Conservation (phyloP, 2,329 filamentous ascomycete genomes). For the Clarireedia paspali region DNA sequence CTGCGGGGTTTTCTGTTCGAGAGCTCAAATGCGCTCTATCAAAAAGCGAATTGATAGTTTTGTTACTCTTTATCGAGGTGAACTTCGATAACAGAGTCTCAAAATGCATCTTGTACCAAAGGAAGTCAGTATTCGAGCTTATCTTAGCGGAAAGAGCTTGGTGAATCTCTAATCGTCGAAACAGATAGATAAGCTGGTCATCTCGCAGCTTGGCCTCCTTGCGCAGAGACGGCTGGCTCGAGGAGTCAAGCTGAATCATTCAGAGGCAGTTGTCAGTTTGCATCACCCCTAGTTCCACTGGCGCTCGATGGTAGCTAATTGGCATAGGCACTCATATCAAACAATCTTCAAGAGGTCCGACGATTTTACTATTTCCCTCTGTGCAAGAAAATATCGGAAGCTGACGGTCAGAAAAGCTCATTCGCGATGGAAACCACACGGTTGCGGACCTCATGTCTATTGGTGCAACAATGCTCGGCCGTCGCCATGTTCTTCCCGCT, state of each 20-base stretch:
- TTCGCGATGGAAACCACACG: constrained; percentile 89
- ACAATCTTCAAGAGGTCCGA: constrained; percentile 74
- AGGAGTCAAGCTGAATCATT: constrained; percentile 82
- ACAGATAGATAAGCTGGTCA: constrained; percentile 92
- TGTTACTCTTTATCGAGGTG: neutral
- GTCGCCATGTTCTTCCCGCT: constrained; percentile 80
- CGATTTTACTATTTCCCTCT: neutral
- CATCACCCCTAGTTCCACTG: constrained; percentile 10
- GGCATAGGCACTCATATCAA: constrained; percentile 67
- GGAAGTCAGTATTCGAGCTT: constrained; percentile 33
- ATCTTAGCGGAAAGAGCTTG: neutral
- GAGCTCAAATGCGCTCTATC: no score
- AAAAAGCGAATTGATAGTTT: no score
- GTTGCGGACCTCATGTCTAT: constrained; percentile 91
- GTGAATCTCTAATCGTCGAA: neutral
- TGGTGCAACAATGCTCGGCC: constrained; percentile 85
- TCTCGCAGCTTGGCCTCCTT: constrained; percentile 79
- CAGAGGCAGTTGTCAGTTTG: constrained; percentile 66
- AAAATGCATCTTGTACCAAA: constrained; percentile 42
- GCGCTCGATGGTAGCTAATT: constrained; percentile 9
- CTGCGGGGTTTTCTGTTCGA: no score
- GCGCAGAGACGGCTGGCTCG: constrained; percentile 83
- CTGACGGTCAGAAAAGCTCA: constrained; percentile 47
- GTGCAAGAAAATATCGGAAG: neutral
- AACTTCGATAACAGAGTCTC: neutral